Conservation (phyloP, 176 grass and related monocot species). For the Bonia amplexicaulis region DNA sequence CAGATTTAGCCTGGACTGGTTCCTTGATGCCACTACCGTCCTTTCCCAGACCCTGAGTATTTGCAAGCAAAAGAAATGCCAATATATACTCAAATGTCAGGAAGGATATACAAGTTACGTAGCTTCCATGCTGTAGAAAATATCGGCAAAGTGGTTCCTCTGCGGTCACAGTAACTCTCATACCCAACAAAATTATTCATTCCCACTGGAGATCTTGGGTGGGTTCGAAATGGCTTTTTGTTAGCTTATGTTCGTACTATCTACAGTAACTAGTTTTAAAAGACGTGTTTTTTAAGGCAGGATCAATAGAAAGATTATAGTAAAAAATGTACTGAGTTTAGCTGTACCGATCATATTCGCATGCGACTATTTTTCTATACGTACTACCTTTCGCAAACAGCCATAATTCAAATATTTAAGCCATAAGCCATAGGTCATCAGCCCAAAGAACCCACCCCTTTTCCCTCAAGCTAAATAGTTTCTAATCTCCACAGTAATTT, state of each 20-base stretch:
- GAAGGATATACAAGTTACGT: neutral
- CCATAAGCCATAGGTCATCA: too few relatives aligned
- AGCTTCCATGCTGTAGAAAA: conserved; percentile 22
- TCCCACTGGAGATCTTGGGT: neutral
- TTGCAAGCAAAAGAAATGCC: conserved; percentile 45
- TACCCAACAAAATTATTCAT: neutral
- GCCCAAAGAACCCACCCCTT: too few relatives aligned
- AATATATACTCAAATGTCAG: conserved; percentile 40
- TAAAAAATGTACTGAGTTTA: too few relatives aligned
- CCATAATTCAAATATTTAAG: too few relatives aligned
- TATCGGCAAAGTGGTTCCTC: conserved; percentile 9
- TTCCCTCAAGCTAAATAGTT: neutral
- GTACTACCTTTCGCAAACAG: too few relatives aligned
- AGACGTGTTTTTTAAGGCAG: too few relatives aligned
- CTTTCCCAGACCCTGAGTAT: conserved; percentile 81
- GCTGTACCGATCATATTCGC: too few relatives aligned
- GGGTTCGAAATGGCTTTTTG: too few relatives aligned
- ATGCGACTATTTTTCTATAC: too few relatives aligned
- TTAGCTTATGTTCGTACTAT: too few relatives aligned
- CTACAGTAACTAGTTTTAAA: too few relatives aligned
- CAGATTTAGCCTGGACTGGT: conserved; percentile 89
- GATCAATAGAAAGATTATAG: too few relatives aligned
- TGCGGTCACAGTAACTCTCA: neutral
- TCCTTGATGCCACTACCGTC: conserved; percentile 94
- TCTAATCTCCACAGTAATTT: neutral